phyloP scores from a whole-genome alignment of 2,329 filamentous ascomycete genomes.

The Trichoderma arundinaceum region DNA sequence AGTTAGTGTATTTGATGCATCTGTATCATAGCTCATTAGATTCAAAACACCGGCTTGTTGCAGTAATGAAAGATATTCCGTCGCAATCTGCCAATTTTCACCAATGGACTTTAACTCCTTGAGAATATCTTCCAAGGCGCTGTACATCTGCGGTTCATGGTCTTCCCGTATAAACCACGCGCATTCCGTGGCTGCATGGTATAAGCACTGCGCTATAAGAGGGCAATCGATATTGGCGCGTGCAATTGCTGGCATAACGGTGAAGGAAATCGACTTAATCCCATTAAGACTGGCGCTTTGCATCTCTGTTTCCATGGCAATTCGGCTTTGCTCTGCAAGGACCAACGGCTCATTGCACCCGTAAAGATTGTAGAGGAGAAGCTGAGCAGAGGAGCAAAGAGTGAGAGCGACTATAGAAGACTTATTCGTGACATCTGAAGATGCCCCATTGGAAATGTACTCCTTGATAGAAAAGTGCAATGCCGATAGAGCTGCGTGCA shows the following conservation, averaged over 20 bases:
- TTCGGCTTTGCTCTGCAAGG: slow-evolving; percentile 13
- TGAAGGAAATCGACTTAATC: slow-evolving; percentile 17
- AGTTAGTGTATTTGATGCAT: slow-evolving; percentile 5
- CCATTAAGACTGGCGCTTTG: slow-evolving; percentile 8
- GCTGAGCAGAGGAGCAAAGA: slow-evolving; percentile 17
- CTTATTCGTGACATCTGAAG: not conserved
- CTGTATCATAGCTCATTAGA: not conserved
- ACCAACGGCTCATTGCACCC: slow-evolving; percentile 15
- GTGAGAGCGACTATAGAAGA: slow-evolving; percentile 5
- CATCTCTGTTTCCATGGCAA: slow-evolving; percentile 27
- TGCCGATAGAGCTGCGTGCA: slow-evolving; percentile 17
- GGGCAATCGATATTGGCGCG: slow-evolving; percentile 22
- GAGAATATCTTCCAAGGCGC: slow-evolving; percentile 15
- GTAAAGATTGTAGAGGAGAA: slow-evolving; percentile 19
- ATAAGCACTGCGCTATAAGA: slow-evolving; percentile 17
- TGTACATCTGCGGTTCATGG: slow-evolving; percentile 22
- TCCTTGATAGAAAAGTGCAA: slow-evolving; percentile 14
- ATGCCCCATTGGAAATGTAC: not conserved
- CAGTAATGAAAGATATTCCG: slow-evolving; percentile 15
- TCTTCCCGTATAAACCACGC: slow-evolving; percentile 26
- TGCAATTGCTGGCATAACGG: slow-evolving; percentile 3
- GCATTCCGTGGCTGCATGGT: slow-evolving; percentile 21
- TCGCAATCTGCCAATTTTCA: slow-evolving; percentile 10
- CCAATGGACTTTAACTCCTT: not conserved
- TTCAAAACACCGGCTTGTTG: slow-evolving; percentile 11